Conservation (phyloP, 73 alveolate species). For the Diophrys sp. region DNA sequence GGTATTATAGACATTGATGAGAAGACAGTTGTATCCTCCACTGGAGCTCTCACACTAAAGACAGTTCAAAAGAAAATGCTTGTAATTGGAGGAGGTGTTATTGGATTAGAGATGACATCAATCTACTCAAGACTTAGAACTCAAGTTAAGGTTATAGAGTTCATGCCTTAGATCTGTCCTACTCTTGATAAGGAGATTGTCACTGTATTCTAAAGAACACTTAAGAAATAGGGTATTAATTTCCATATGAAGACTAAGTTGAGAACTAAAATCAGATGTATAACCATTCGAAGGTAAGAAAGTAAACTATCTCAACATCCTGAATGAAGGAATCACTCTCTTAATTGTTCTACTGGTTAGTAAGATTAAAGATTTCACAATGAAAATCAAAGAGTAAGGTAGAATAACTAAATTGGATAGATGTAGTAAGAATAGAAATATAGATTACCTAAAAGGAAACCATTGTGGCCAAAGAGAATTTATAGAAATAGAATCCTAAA, state of each 20-base stretch:
- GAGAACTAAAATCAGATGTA: slow-evolving; percentile 63
- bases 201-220: slow-evolving; percentile 73
- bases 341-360: too few species aligned
- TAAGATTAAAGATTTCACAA: too few species aligned
- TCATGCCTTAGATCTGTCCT: slow-evolving; percentile 60
- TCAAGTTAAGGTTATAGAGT: slow-evolving; percentile 92
- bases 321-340: too few species aligned
- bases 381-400: too few species aligned
- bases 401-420: too few species aligned
- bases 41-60: slow-evolving; percentile 82
- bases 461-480: too few species aligned
- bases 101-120: slow-evolving; percentile 94
- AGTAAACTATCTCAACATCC: too few species aligned
- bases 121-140: slow-evolving; percentile 93
- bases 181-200: slow-evolving; percentile 84
- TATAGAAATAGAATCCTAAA: too few species aligned
- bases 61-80: slow-evolving; percentile 89
- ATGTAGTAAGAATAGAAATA: too few species aligned
- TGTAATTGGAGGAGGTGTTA: slow-evolving; percentile 97
- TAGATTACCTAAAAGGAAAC: too few species aligned
- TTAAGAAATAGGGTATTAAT: slow-evolving; percentile 89
- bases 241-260: slow-evolving; percentile 86
- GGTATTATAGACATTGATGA: slow-evolving; percentile 66
- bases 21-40: slow-evolving; percentile 71
- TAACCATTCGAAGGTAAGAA: too few species aligned